Conservation (phyloP, 768 basidiomycete genomes). For the Lactarius trivialis region DNA sequence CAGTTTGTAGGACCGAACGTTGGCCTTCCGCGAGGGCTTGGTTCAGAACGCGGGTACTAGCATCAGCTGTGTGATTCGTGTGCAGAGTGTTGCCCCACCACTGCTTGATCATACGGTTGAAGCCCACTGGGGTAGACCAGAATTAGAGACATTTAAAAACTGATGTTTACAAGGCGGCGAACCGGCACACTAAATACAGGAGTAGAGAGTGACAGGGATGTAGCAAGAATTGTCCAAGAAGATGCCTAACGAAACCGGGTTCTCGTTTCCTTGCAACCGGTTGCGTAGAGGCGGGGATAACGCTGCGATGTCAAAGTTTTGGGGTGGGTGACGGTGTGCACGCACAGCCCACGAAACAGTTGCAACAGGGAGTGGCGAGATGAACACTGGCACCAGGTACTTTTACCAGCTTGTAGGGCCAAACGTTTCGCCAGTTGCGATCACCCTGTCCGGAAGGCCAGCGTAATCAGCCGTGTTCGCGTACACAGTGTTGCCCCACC, state of each 20-base stretch:
- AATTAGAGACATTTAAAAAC: no score
- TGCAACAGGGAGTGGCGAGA: not conserved
- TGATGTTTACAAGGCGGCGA: not conserved
- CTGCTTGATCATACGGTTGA: no score
- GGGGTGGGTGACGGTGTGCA: not conserved
- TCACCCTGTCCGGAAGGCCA: not conserved
- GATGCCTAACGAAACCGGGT: not conserved
- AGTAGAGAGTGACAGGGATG: not conserved
- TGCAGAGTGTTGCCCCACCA: no score
- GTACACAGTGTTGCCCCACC: constrained; percentile 51
- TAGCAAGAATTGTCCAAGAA: not conserved
- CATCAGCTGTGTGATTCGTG: no score
- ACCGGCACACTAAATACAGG: not conserved
- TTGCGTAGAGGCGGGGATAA: not conserved
- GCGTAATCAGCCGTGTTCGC: not conserved
- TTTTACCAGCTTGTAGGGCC: not conserved
- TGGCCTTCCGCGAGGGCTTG: no score
- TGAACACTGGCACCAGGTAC: not conserved
- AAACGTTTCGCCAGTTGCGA: not conserved
- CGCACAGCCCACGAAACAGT: not conserved
- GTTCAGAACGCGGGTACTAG: no score
- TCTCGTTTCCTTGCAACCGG: not conserved
- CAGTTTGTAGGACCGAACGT: no score
- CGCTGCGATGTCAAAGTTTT: not conserved
- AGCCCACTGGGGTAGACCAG: no score